Evolutionary conservation across 805 yeast species (phyloP), one percentile per base, ranked within the genome.

Genomic region (Barnettozyma siamensis): DNA sequence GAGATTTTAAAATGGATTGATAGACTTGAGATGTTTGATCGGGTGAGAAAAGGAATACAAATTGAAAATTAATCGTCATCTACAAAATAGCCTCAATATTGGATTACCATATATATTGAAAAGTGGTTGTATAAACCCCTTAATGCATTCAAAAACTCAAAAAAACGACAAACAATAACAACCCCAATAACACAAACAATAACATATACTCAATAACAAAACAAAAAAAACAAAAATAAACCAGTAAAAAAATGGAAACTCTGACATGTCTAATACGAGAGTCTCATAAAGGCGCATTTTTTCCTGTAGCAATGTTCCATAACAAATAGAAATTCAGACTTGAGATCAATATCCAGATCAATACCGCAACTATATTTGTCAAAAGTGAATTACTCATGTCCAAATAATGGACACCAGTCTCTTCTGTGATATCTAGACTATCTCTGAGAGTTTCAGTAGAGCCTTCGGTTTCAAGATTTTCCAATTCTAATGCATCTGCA

Each of bases 281-380:
- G n/a, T n/a, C n/a, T n/a, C n/a, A n/a, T n/a, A n/a, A n/a, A 13
- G n/a, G 29, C n/a, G 29, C 29, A 26, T 11, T 6, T 8, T 66
- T 59, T 12, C 75, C 75, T 34, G 59, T 48, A 4, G 75, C 70
- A 26, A 76, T 64, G 38, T 73, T 67, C 16, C 70, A 63, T 31
- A 76, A 52, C 51, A 76, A 59, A 51, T 82, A 88, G 31, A 83
- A 70, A 57, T 88, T 88, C 50, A 87, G 67, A 11, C 71, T 72
- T 1, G 83, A 65, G 23, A 88, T 76, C 37, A 82, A 72, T 27
- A 37, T 29, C 48, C 48, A 45, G 10, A 88, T 72, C 1, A 67
- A 20, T 3, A 75, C 56, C 0, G 84, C 85, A 2, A 73, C 38
- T 1, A 68, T 43, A 2, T 78, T 75, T 33, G 78, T 72, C 15